Conservation (phyloP, 2,329 filamentous ascomycete genomes). For the Elsinoe batatas region DNA sequence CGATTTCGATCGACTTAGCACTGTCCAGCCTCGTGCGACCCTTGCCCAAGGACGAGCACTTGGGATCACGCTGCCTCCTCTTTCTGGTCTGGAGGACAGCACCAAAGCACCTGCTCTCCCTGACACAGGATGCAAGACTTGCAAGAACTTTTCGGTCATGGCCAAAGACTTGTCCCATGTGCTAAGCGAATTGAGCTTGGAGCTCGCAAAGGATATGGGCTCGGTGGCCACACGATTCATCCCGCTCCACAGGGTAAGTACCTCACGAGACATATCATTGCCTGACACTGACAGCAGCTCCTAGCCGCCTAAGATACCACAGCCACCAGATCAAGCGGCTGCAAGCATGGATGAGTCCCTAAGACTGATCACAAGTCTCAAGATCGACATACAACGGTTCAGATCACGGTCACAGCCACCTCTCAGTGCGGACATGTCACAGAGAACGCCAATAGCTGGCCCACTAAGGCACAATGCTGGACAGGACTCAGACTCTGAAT, state of each 20-base stretch:
- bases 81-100: neutral
- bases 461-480: neutral
- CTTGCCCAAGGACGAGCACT: neutral
- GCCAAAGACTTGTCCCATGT: neutral
- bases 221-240: neutral
- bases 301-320: neutral
- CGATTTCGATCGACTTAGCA: neutral
- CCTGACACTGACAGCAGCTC: neutral
- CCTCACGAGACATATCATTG: neutral
- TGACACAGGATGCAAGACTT: neutral
- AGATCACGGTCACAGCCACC: neutral
- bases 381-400: neutral
- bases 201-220: neutral
- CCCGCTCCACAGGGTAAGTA: neutral
- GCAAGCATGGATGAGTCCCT: neutral
- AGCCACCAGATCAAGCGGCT: neutral
- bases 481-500: neutral
- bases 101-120: neutral
- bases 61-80: neutral
- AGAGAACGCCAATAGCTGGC: no score
- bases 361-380: neutral
- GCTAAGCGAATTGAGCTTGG: neutral
- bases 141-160: constrained; percentile 2
- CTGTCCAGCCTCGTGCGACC: neutral
- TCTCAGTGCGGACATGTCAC: no score